Percentiles rank a stretch among this genome's conserved stretches.
Evolutionary conservation across 306 rosid genomes (phyloP).

Genomic region (Cicer yamashitae): DNA sequence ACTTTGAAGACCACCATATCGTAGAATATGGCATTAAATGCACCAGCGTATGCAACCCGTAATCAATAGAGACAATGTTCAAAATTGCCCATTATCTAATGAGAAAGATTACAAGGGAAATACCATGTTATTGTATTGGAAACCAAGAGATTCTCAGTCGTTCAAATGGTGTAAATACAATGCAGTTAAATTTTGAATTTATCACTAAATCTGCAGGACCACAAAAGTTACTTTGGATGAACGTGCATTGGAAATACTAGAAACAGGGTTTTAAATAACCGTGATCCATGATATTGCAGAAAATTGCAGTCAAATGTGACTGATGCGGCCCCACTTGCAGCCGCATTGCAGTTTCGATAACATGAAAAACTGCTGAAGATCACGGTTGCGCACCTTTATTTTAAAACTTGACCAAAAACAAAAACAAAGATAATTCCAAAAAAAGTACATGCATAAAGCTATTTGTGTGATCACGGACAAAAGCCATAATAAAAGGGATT

Average conservation of each 20-base stretch:
- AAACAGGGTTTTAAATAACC: neutral
- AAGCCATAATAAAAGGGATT: slow-evolving; percentile 39
- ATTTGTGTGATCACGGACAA: slow-evolving; percentile 37
- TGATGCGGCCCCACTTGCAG: too few relatives aligned
- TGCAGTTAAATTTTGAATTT: neutral
- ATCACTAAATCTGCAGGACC: slow-evolving; percentile 38
- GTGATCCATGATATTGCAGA: too few relatives aligned
- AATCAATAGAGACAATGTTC: slow-evolving; percentile 27
- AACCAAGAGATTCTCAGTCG: slow-evolving; percentile 27
- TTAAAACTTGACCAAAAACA: neutral
- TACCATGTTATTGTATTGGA: slow-evolving; percentile 1
- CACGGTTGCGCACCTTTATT: too few relatives aligned
- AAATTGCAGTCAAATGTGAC: too few relatives aligned
- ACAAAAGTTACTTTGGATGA: slow-evolving; percentile 27
- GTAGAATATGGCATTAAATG: slow-evolving; percentile 23
- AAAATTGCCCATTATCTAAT: slow-evolving; percentile 29
- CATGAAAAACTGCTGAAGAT: too few relatives aligned
- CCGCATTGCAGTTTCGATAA: too few relatives aligned
- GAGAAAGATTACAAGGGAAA: neutral
- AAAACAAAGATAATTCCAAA: slow-evolving; percentile 39
- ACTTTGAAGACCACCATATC: neutral
- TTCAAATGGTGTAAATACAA: slow-evolving; percentile 24
- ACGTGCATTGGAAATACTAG: slow-evolving; percentile 15
- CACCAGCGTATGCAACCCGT: neutral
- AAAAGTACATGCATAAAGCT: slow-evolving; percentile 23